Percentiles rank a stretch among this genome's conserved stretches.
Conservation (phyloP, 345 rosid species). For the Eucalyptus cloeziana region DNA sequence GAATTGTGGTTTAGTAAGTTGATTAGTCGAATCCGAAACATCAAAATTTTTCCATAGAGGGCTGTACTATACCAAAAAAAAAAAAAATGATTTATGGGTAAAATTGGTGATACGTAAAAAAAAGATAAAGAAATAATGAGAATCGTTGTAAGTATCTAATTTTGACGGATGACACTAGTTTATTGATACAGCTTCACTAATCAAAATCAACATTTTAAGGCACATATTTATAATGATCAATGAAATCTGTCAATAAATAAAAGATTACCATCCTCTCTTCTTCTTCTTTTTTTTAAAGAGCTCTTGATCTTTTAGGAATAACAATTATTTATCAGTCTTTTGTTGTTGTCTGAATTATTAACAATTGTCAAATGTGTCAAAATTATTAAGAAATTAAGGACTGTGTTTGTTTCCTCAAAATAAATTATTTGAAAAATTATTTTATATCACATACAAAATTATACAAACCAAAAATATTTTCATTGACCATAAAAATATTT, state of each 20-base stretch:
- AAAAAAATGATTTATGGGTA: neutral
- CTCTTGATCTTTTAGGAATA: neutral
- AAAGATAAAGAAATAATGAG: rapidly evolving
- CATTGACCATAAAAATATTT: too few species aligned
- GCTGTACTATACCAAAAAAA: rapidly evolving
- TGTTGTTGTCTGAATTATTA: rapidly evolving
- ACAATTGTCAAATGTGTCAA: rapidly evolving
- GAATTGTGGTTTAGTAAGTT: neutral
- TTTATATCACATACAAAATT: too few species aligned
- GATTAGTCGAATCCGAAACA: neutral
- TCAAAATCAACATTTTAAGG: neutral
- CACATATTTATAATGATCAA: neutral
- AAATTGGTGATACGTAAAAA: rapidly evolving
- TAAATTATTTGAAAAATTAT: neutral
- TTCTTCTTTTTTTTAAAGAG: neutral
- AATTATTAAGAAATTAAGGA: neutral
- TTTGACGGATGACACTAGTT: neutral
- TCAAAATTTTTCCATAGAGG: neutral
- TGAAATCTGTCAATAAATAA: neutral
- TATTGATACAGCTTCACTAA: neutral
- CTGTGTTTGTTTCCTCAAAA: neutral
- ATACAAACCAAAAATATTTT: rapidly evolving
- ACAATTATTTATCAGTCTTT: neutral
- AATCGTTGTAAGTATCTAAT: neutral
- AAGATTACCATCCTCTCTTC: rapidly evolving